Conservation (phyloP, 768 basidiomycete species). For the Suillus decipiens region DNA sequence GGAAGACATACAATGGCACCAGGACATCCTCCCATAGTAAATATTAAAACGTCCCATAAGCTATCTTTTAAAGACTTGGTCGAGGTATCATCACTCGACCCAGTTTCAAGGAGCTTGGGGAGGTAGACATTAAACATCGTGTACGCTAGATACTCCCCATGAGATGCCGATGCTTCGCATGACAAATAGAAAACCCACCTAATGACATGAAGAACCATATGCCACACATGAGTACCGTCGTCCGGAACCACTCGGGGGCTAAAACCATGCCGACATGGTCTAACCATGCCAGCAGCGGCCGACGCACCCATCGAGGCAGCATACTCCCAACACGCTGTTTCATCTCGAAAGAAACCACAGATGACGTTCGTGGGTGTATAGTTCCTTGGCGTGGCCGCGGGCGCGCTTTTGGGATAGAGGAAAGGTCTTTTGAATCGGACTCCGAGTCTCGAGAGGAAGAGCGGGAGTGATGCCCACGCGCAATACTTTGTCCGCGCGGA, state of each 20-base stretch:
- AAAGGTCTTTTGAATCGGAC: slow-evolving; percentile 21
- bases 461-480: slow-evolving; percentile 33
- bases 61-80: slow-evolving; percentile 58
- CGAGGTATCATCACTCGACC: slow-evolving; percentile 19
- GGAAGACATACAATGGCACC: slow-evolving; percentile 67
- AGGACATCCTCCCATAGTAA: slow-evolving; percentile 82
- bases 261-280: slow-evolving; percentile 71
- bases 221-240: slow-evolving; percentile 78
- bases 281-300: slow-evolving; percentile 68
- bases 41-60: slow-evolving; percentile 85
- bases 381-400: slow-evolving; percentile 11
- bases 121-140: slow-evolving; percentile 95
- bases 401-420: slow-evolving; percentile 7
- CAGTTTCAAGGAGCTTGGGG: slow-evolving; percentile 79
- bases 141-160: slow-evolving; percentile 50
- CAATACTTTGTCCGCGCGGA: slow-evolving; percentile 23
- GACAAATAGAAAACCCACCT: slow-evolving; percentile 45
- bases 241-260: slow-evolving; percentile 71
- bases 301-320: slow-evolving; percentile 56
- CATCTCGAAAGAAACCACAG: slow-evolving; percentile 39
- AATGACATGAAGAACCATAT: slow-evolving; percentile 77
- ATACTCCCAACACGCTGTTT: slow-evolving; percentile 42
- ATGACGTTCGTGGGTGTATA: slow-evolving; percentile 35
- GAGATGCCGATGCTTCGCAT: not conserved
- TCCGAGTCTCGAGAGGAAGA: slow-evolving; percentile 10